Evolutionary conservation across 345 rosid species (phyloP).

Genomic region (Gossypium longicalyx): DNA sequence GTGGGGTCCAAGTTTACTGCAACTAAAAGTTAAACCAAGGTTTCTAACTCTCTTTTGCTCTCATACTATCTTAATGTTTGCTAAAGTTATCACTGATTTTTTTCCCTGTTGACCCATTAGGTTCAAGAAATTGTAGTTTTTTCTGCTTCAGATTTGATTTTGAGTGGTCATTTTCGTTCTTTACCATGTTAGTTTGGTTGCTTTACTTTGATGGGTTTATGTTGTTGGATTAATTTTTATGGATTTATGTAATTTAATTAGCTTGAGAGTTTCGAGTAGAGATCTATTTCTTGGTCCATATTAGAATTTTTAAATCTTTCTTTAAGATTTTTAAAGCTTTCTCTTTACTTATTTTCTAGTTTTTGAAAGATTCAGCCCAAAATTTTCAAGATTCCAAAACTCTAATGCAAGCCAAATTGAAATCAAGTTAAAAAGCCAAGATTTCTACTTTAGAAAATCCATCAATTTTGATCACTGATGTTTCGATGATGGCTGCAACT

Average conservation of each 20-base stretch:
- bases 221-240: not conserved
- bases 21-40: conserved; percentile 5
- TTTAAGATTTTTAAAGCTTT: too few species aligned
- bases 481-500: too few species aligned
- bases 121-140: not conserved
- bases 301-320: too few species aligned
- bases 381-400: too few species aligned
- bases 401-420: too few species aligned
- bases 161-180: not conserved
- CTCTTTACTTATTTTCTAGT: too few species aligned
- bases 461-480: too few species aligned
- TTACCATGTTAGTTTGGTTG: not conserved
- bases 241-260: not conserved
- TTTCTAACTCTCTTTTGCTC: conserved; percentile 1
- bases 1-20: not conserved
- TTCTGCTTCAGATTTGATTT: conserved; percentile 17
- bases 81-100: not conserved
- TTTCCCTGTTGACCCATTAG: not conserved
- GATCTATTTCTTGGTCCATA: not conserved
- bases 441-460: too few species aligned
- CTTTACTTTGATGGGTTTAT: not conserved
- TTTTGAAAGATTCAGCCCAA: too few species aligned
- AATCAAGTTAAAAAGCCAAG: too few species aligned
- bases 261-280: not conserved
- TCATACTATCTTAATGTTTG: not conserved